Evolutionary conservation across 1,284 basidiomycete species (phyloP).

Genomic region (Gymnopus androsaceus): DNA sequence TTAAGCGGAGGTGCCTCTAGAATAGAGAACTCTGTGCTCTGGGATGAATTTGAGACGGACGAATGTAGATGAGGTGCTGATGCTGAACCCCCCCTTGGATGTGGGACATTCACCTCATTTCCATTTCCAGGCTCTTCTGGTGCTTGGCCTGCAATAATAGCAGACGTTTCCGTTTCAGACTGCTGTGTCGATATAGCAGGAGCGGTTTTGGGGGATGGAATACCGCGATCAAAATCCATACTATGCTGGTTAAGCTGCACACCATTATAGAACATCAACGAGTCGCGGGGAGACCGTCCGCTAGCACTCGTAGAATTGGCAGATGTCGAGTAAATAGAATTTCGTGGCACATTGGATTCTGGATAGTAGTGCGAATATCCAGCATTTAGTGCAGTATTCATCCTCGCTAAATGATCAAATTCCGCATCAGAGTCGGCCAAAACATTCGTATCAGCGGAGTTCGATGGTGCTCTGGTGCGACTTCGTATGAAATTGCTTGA

Average conservation of each 20-base stretch:
- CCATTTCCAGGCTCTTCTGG: not conserved
- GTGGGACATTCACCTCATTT: not conserved
- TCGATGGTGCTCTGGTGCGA: not conserved
- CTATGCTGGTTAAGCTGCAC: not conserved
- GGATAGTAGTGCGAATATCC: constrained; percentile 6
- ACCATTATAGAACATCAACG: constrained; percentile 3
- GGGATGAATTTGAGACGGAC: constrained; percentile 4
- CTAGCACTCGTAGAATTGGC: not conserved
- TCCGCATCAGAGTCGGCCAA: constrained; percentile 8
- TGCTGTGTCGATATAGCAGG: not conserved
- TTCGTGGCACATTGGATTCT: not conserved
- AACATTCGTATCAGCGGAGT: not conserved
- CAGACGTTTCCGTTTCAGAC: not conserved
- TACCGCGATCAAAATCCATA: not conserved
- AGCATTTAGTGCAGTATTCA: constrained; percentile 14
- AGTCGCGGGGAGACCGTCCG: constrained; percentile 3
- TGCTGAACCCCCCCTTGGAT: not conserved
- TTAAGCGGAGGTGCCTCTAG: not conserved
- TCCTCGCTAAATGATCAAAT: constrained; percentile 11
- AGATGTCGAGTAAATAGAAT: not conserved
- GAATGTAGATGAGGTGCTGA: not conserved
- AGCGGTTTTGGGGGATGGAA: not conserved
- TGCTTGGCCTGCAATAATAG: not conserved
- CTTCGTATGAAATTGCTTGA: not conserved
- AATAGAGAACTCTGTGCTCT: constrained; percentile 3